Percentiles rank a stretch among this genome's conserved stretches.
Evolutionary conservation across 352 stramenopile genomes (phyloP).

Genomic region (Phytopythium sindhum): DNA sequence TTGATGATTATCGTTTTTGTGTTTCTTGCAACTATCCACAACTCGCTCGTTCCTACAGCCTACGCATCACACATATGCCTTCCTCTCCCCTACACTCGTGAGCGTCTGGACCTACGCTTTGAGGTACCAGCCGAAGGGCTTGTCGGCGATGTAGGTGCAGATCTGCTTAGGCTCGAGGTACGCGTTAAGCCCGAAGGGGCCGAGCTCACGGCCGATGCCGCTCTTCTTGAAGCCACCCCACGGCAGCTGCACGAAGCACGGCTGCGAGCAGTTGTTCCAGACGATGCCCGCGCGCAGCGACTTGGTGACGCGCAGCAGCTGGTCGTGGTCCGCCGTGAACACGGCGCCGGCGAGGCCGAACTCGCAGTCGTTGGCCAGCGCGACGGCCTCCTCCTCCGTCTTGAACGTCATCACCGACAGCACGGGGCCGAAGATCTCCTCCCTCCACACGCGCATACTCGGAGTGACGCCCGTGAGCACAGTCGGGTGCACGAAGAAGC

Average conservation of each 20-base stretch:
- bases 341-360: constrained; percentile 76
- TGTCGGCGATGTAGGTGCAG: constrained; percentile 66
- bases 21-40: background rate
- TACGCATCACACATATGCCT: background rate
- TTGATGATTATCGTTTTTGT: background rate
- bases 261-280: constrained; percentile 72
- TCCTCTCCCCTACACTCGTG: background rate
- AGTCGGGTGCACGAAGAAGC: constrained; percentile 77
- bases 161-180: constrained; percentile 77
- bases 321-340: constrained; percentile 49
- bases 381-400: constrained; percentile 79
- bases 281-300: constrained; percentile 51
- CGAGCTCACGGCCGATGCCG: constrained; percentile 69
- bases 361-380: constrained; percentile 64
- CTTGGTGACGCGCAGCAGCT: constrained; percentile 59
- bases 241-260: constrained; percentile 54
- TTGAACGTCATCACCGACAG: constrained; percentile 85
- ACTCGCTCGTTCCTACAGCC: background rate
- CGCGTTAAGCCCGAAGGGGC: constrained; percentile 52
- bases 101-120: background rate
- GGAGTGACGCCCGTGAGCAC: constrained; percentile 64
- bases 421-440: constrained; percentile 91
- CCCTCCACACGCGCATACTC: constrained; percentile 71
- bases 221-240: constrained; percentile 87
- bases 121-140: constrained; percentile 63